phyloP scores from a whole-genome alignment of 306 rosid species.

The Dryas drummondii region DNA sequence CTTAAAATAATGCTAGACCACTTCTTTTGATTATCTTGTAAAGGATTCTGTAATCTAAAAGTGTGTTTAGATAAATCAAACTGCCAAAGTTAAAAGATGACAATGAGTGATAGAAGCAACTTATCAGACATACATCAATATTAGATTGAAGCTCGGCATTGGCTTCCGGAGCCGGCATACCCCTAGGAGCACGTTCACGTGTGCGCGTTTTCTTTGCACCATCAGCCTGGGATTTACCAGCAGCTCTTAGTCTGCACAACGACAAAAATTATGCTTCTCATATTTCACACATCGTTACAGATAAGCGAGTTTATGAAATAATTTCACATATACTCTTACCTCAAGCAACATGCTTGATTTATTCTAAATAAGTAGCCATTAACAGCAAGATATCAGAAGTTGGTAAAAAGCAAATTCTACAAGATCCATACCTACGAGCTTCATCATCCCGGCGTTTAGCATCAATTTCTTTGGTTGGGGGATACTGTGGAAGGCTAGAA shows the following conservation, averaged over 20 bases:
- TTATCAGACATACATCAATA: constrained; percentile 64
- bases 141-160: constrained; percentile 88
- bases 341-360: background rate
- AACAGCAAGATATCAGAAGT: background rate
- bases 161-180: constrained; percentile 83
- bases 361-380: background rate
- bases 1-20: constrained; percentile 7
- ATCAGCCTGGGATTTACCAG: constrained; percentile 67
- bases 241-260: constrained; percentile 66
- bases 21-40: constrained; percentile 9
- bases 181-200: constrained; percentile 61
- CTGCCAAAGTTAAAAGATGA: background rate
- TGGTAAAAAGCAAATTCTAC: constrained; percentile 29
- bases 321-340: background rate
- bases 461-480: constrained; percentile 94
- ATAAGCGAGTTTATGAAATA: background rate
- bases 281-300: constrained; percentile 7
- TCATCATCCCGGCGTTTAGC: constrained; percentile 84
- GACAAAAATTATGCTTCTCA: constrained; percentile 21
- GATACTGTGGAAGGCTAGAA: constrained; percentile 90
- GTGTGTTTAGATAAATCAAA: constrained; percentile 16
- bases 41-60: constrained; percentile 21
- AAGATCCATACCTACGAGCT: constrained; percentile 60
- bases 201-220: constrained; percentile 64
- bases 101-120: constrained; percentile 18